Base-by-base conservation (phyloP, 371 early-diverging fungal species). In the Parasitella parasitica region DNA sequence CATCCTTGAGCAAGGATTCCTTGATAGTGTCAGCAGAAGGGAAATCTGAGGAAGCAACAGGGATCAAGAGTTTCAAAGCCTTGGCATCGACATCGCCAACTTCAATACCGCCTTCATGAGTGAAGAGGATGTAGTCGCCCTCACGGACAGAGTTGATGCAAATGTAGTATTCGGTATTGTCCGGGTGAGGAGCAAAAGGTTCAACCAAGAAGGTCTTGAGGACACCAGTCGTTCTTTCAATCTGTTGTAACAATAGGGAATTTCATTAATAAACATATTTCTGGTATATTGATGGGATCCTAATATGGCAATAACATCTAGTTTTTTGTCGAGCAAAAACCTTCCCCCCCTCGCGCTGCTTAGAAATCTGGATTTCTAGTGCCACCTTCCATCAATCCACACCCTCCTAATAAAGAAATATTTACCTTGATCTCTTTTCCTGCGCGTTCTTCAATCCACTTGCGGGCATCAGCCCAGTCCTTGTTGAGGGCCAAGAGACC, bases 11-110 rank as follows among this genome's bases (percentile, higher is more conserved):
- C 61, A 91, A 82, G 34, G 84, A 71, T 0, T 78, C 59, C 72
- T 87, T 86, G 74, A 96, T 91, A 28, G 73, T 68, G 15, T 83
- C 80, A 38, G 86, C 71, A 20, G 86, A 66, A 13, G 93, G 90
- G 77, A 91, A 89, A 6, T 67, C 66, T 39, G 81, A 75, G 6
- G 41, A 41, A 3, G 50, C 26, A 56, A 93, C 89, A 55, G 83
- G 86, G 69, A 98, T 80, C 30, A 91, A 77, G 55, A 96, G 79
- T 63, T 90, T 88, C 66, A 88, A 73, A 7, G 98, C 97, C 83
- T 98, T 97, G 59, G 94, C 93, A 63, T 97, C 98, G n/a, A 98
- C 98, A 76, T 98, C 97, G 69, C 98, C 98, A 36, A 98, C 86
- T 63, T 98, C 98, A 48, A 98, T 92, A 69, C 98, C 98, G 70